Evolutionary conservation across 306 rosid genomes (phyloP).

Genomic region (Fragaria vesca): DNA sequence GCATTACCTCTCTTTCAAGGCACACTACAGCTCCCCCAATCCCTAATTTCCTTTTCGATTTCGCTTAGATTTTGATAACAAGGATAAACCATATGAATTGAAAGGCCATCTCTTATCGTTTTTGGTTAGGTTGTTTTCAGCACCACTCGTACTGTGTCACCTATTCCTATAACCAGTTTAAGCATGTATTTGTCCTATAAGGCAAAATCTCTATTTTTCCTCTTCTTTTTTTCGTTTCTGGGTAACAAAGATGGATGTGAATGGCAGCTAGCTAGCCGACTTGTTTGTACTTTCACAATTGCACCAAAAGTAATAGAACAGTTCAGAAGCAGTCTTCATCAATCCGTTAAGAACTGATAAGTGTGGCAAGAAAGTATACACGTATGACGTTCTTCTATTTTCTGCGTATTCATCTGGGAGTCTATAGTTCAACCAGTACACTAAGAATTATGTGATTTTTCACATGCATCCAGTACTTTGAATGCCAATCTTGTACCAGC

Average conservation of each 20-base stretch:
- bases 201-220: constrained; percentile 15
- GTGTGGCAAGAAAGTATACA: not conserved
- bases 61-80: not conserved
- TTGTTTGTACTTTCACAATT: not conserved
- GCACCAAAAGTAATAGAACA: not conserved
- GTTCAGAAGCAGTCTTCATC: not conserved
- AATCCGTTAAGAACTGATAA: not conserved
- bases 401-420: not conserved
- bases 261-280: not conserved
- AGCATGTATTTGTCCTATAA: constrained; percentile 37
- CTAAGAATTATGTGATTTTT: not conserved
- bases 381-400: not conserved
- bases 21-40: constrained; percentile 14
- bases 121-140: constrained; percentile 26
- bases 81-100: constrained; percentile 13
- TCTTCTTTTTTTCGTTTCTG: not conserved
- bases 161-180: constrained; percentile 8
- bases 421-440: not conserved
- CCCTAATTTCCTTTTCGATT: not conserved
- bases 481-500: not conserved
- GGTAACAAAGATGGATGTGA: constrained; percentile 18
- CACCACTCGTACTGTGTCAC: constrained; percentile 25
- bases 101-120: constrained; percentile 13
- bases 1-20: constrained; percentile 6
- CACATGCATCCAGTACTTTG: not conserved